Conservation (phyloP, 129 eudicot genomes). For the Flaveria brownii region DNA sequence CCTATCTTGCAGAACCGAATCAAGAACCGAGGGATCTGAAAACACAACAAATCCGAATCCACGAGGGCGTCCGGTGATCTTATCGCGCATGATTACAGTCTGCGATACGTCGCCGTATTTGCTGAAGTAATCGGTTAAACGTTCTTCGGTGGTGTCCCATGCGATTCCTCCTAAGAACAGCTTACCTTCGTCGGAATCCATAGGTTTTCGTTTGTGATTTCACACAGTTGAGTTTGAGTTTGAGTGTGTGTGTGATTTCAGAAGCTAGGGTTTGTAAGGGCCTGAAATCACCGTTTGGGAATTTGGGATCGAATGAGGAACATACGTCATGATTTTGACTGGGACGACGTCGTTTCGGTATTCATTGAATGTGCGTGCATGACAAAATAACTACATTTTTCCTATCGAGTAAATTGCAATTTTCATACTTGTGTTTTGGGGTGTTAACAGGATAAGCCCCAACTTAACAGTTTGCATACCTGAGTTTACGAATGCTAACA, state of each 20-base stretch:
- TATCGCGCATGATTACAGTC: slow-evolving; percentile 68
- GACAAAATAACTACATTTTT: background rate
- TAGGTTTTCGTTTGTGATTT: slow-evolving; percentile 19
- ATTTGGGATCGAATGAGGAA: slow-evolving; percentile 32
- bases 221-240: slow-evolving; percentile 26
- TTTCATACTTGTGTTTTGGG: too few relatives aligned
- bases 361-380: slow-evolving; percentile 5
- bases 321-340: slow-evolving; percentile 28
- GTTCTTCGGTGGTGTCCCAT: slow-evolving; percentile 60
- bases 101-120: slow-evolving; percentile 70
- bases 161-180: slow-evolving; percentile 68
- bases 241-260: slow-evolving; percentile 21
- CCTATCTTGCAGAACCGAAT: slow-evolving; percentile 56
- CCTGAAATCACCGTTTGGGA: slow-evolving; percentile 31
- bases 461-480: too few relatives aligned
- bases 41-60: slow-evolving; percentile 77
- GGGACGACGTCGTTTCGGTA: slow-evolving; percentile 20
- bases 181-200: slow-evolving; percentile 63
- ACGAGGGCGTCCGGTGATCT: slow-evolving; percentile 68
- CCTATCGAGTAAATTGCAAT: too few relatives aligned
- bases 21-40: slow-evolving; percentile 66
- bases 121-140: slow-evolving; percentile 51
- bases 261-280: slow-evolving; percentile 39
- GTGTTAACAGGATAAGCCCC: too few relatives aligned
- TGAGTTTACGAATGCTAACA: too few relatives aligned